phyloP scores from a whole-genome alignment of 306 rosid genomes.

The Sicyos baderoa region DNA sequence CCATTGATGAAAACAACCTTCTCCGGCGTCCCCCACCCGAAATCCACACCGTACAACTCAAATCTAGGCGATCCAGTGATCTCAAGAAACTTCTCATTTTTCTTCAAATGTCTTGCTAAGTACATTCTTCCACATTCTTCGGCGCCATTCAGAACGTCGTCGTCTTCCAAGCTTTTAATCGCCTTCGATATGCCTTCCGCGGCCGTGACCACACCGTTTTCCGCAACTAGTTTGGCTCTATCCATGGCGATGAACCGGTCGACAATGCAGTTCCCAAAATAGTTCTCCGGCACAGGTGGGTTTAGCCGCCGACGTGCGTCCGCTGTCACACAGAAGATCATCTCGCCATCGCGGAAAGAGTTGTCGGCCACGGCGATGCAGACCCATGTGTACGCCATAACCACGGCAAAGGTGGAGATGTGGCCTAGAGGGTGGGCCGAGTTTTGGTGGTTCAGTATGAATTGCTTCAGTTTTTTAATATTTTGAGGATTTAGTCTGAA shows the following conservation, averaged over 20 bases:
- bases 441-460: background rate
- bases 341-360: background rate
- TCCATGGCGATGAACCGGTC: background rate
- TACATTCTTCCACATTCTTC: background rate
- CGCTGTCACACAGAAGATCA: background rate
- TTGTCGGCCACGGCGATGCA: background rate
- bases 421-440: background rate
- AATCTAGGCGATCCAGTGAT: conserved; percentile 28
- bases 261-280: background rate
- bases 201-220: background rate
- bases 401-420: background rate
- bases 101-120: too few relatives aligned
- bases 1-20: conserved; percentile 21
- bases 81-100: background rate
- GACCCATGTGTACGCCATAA: conserved; percentile 7
- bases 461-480: background rate
- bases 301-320: background rate
- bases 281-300: background rate
- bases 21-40: conserved; percentile 41
- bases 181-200: background rate
- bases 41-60: conserved; percentile 27
- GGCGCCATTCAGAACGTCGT: background rate
- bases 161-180: conserved; percentile 2
- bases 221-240: background rate
- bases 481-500: background rate